Evolutionary conservation across 129 eudicot genomes (phyloP), one percentile per base, ranked within the genome.

Genomic region (Glebionis coronaria): DNA sequence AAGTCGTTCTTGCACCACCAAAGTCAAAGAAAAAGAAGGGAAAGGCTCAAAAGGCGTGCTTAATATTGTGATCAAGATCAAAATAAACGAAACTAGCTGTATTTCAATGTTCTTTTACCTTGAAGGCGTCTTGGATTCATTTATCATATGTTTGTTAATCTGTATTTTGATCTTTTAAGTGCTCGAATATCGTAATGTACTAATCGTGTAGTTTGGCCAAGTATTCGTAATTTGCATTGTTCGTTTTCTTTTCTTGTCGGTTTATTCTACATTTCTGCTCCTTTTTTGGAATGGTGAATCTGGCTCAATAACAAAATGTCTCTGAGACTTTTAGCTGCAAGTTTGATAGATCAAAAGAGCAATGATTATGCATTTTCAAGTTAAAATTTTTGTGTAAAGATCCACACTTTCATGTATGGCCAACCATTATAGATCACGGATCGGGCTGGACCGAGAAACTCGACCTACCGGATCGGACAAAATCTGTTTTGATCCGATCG

Each of bases 1-100:
- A 90, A 75, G 97, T 90, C 18, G 97, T 90, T 73, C 88, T 90
- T 65, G 87, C 80, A 76, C 97, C 97, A 58, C 97, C 97, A 42
- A 90, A 90, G 83, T 65, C 58, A 16, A 86, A 86, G 91, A 90
- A 90, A 45, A 90, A 90, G 91, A 86, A 86, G 64, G 84, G 87
- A 53, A 90, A 84, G 78, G 82, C 74, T 61, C 96, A 89, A 73
- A 90, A 90, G 74, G 88, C 87, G 4, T 90, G 97, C 75, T 86
- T 91, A 42, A 90, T 90, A 77, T 82, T 90, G 88, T 90, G 80
- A 90, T 81, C 69, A 71, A 63, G 57, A 73, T 8, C 18, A 50
- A 59, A 50, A 50, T 18, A 35, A 56, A 6, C 13, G 12, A 68
- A 61, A 60, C 57, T 68, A 68, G 80, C 56, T 75, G 80, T 73